Evolutionary conservation across 495 filamentous ascomycete genomes (phyloP).

Genomic region (Lophium mytilinum): DNA sequence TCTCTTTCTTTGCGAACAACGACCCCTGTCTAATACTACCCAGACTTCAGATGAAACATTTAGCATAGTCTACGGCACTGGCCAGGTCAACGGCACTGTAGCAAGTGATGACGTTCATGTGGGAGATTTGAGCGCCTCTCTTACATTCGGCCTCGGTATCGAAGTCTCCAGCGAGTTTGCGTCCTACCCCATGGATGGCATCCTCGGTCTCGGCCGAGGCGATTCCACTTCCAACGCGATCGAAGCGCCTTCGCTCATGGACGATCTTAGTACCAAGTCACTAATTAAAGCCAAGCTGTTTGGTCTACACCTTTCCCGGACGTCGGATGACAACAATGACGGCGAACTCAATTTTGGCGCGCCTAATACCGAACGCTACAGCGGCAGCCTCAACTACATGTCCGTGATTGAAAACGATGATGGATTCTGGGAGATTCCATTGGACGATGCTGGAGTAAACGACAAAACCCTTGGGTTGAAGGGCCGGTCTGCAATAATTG

Average conservation of each 20-base stretch:
- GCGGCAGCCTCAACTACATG: constrained; percentile 58
- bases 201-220: constrained; percentile 63
- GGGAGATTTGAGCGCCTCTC: constrained; percentile 50
- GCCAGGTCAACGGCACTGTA: constrained; percentile 53
- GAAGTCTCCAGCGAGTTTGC: constrained; percentile 59
- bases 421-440: constrained; percentile 57
- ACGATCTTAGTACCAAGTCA: constrained; percentile 48
- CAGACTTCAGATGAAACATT: constrained; percentile 43
- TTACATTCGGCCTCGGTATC: constrained; percentile 63
- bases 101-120: constrained; percentile 57
- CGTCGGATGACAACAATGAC: constrained; percentile 54
- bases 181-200: constrained; percentile 78
- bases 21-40: background rate
- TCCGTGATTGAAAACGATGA: constrained; percentile 32
- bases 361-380: constrained; percentile 55
- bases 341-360: constrained; percentile 72
- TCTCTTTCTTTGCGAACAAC: background rate
- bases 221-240: constrained; percentile 31
- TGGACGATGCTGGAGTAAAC: constrained; percentile 55
- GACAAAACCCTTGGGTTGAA: constrained; percentile 44
- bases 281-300: constrained; percentile 57
- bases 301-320: constrained; percentile 57
- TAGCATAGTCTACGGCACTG: constrained; percentile 62
- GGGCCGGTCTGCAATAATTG: constrained; percentile 57
- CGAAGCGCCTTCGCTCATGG: constrained; percentile 54